Percentiles rank a stretch among this genome's conserved stretches.
phyloP scores from a whole-genome alignment of 768 basidiomycete species.

The Tulasnella sp. region DNA sequence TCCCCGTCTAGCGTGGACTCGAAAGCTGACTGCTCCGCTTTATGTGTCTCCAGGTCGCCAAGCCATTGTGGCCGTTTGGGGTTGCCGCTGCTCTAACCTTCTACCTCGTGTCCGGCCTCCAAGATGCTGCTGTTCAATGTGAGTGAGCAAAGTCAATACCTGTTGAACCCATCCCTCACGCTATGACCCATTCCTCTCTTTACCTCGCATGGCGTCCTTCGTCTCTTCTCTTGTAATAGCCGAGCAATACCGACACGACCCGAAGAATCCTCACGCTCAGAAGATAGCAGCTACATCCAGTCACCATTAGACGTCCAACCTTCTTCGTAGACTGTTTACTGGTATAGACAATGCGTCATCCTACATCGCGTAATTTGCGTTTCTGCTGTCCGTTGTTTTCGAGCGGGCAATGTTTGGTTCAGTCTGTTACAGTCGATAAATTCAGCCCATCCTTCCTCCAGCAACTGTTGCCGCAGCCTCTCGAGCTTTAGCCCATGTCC shows the following conservation, averaged over 20 bases:
- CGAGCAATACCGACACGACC: slow-evolving; percentile 68
- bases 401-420: background rate
- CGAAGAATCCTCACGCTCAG: slow-evolving; percentile 81
- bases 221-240: slow-evolving; percentile 48
- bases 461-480: background rate
- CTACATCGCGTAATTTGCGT: background rate
- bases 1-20: background rate
- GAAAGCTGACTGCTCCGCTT: slow-evolving; percentile 18
- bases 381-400: background rate
- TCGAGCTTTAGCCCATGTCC: background rate
- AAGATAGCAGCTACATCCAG: slow-evolving; percentile 66
- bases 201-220: background rate
- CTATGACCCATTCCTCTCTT: slow-evolving; percentile 22
- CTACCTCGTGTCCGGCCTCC: slow-evolving; percentile 67
- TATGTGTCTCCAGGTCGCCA: slow-evolving; percentile 57
- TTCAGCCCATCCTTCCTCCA: slow-evolving; percentile 12
- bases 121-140: slow-evolving; percentile 74
- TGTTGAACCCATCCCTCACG: background rate
- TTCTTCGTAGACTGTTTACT: slow-evolving; percentile 7
- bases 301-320: slow-evolving; percentile 43
- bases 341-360: background rate
- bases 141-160: slow-evolving; percentile 44
- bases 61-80: slow-evolving; percentile 82
- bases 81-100: slow-evolving; percentile 64
- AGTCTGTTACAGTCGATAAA: slow-evolving; percentile 1